Evolutionary conservation across 768 basidiomycete species (phyloP), one percentile per base, ranked within the genome.

Genomic region (Termitomyces sp.): DNA sequence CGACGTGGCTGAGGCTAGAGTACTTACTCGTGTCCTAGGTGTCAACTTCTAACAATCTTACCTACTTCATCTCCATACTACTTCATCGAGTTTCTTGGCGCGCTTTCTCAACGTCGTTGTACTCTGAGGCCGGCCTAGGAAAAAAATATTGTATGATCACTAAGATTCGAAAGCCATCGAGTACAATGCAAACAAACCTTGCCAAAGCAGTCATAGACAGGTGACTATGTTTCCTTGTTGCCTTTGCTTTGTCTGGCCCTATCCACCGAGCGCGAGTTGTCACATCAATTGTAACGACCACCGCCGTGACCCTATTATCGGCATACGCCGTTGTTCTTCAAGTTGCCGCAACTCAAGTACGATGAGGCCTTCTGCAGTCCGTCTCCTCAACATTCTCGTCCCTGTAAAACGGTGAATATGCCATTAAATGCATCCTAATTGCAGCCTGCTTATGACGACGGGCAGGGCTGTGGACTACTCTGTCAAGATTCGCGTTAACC

Each of bases 401-500:
- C 95, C 95, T 25, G 84, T 98, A 48, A 98, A 98, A 77, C 81
- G 95, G 85, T 91, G 65, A 54, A 75, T 60, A 30, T 11, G 6
- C 5, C 16, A 28, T 23, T 32, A 16, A 3, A 6, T 40, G 5
- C 52, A 17, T 45, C n/a, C 34, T 12, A n/a, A 5, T 7, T 30
- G 7, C 23, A 52, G 37, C 35, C 11, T 40, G 21, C 27, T 51
- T 53, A 49, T 21, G 11, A 25, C 27, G 40, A 30, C 21, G 48
- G 51, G 28, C 60, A 97, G 92, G 60, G 86, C 91, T 51, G 89
- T 99, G 51, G 97, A 98, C 76, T 99, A 91, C 84, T 89, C 94
- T 3, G 94, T 96, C 73, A 98, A 98, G 80, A 97, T 99, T 75
- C 90, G 96, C 51, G 93, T 99, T 49, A 96, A 96, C 69, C 83